Conservation (phyloP, 2,329 filamentous ascomycete species). For the Aspergillus pseudotamarii region DNA sequence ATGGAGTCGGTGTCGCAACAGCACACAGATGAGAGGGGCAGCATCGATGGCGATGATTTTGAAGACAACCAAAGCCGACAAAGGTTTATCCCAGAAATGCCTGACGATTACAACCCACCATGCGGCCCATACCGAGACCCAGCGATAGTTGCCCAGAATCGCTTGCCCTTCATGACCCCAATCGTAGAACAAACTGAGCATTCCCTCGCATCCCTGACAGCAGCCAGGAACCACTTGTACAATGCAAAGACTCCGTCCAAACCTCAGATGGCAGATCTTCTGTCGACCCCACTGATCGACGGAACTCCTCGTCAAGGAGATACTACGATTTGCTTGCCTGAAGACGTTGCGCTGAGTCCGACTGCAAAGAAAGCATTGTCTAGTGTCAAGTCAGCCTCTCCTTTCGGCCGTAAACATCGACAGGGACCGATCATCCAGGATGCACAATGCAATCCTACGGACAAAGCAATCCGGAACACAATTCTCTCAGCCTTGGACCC, state of each 20-base stretch:
- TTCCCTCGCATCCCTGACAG: constrained; percentile 68
- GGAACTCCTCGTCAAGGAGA: constrained; percentile 58
- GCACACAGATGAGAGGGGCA: constrained; percentile 25
- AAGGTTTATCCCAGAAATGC: constrained; percentile 65
- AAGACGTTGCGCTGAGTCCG: constrained; percentile 42
- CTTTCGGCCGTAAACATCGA: constrained; percentile 23
- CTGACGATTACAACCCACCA: constrained; percentile 82
- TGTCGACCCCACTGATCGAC: constrained; percentile 74
- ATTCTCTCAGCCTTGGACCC: constrained; percentile 77
- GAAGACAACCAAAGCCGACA: constrained; percentile 43
- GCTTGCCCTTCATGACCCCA: constrained; percentile 96
- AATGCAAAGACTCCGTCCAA: constrained; percentile 78
- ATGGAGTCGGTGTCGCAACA: constrained; percentile 22
- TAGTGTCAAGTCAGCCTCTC: constrained; percentile 23
- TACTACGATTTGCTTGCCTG: constrained; percentile 36
- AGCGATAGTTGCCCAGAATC: constrained; percentile 79
- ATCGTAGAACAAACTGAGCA: constrained; percentile 95
- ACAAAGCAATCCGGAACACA: constrained; percentile 70
- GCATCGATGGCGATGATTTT: constrained; percentile 34
- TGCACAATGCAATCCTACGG: constrained; percentile 83
- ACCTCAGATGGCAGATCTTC: constrained; percentile 49
- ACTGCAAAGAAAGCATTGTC: constrained; percentile 40
- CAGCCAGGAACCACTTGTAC: constrained; percentile 59
- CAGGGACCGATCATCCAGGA: constrained; percentile 76
- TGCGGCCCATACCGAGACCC: constrained; percentile 80